phyloP scores from a whole-genome alignment of 2,329 filamentous ascomycete species.

The Penicillium sp. region DNA sequence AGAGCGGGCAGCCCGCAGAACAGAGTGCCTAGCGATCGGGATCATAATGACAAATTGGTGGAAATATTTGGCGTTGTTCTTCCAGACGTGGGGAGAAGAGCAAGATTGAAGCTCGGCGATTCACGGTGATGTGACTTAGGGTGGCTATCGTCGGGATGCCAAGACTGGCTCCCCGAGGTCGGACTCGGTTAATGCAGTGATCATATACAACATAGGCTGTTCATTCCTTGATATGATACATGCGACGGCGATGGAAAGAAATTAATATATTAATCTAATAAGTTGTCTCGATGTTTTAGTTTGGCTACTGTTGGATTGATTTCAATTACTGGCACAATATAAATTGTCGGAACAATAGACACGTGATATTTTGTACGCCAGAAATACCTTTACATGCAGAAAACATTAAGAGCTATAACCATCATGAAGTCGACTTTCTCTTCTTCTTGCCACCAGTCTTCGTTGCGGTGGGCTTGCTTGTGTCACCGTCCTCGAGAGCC shows the following conservation, averaged over 20 bases:
- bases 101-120: constrained; percentile 26
- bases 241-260: not conserved
- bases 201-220: constrained; percentile 14
- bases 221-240: constrained; percentile 2
- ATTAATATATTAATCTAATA: not conserved
- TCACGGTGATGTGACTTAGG: constrained; percentile 24
- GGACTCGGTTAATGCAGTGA: constrained; percentile 35
- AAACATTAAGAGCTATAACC: constrained; percentile 29
- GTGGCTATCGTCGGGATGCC: constrained; percentile 38
- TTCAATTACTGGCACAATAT: not conserved
- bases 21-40: constrained; percentile 39
- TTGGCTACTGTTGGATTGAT: not conserved
- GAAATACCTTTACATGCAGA: constrained; percentile 34
- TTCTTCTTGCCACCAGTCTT: constrained; percentile 37
- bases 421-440: constrained; percentile 41
- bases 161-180: constrained; percentile 36
- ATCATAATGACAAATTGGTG: constrained; percentile 27
- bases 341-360: constrained; percentile 20
- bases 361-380: constrained; percentile 35
- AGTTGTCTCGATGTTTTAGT: not conserved
- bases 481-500: constrained; percentile 44
- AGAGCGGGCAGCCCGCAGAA: constrained; percentile 44
- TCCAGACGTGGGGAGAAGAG: constrained; percentile 11
- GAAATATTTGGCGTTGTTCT: constrained; percentile 9
- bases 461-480: constrained; percentile 20